These are phyloP conservation scores for Diaporthe vexans DNA, from an alignment of 2,329 filamentous ascomycete genomes.

Conservation along the genomic window DNA sequence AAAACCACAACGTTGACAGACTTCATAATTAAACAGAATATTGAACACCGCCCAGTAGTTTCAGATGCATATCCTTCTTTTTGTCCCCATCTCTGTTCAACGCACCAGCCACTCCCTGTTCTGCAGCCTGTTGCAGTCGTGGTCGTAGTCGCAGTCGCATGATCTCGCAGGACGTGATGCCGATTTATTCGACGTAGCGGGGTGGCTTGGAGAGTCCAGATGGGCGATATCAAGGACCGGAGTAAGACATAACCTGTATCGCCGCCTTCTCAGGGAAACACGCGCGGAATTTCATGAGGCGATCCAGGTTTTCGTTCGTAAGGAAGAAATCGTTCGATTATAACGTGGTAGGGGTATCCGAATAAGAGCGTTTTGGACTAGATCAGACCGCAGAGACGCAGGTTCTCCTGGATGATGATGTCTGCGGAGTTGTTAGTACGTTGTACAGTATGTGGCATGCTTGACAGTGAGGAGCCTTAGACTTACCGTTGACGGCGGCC, in stretches of 20 bases:
- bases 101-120: constrained; percentile 39
- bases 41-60: constrained; percentile 55
- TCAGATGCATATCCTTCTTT: constrained; percentile 43
- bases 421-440: constrained; percentile 72
- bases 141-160: constrained; percentile 31
- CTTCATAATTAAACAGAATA: constrained; percentile 65
- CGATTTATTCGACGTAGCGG: constrained; percentile 39
- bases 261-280: constrained; percentile 31
- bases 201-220: constrained; percentile 31
- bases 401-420: constrained; percentile 99
- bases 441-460: background rate
- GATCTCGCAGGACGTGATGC: constrained; percentile 39
- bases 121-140: constrained; percentile 24
- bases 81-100: constrained; percentile 39
- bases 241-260: constrained; percentile 34
- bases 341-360: constrained; percentile 43
- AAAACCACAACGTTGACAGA: constrained; percentile 42
- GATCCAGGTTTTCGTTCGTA: constrained; percentile 42
- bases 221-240: constrained; percentile 33
- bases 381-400: constrained; percentile 96
- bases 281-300: constrained; percentile 40
- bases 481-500: constrained; percentile 96
- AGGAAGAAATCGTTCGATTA: constrained; percentile 44
- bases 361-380: constrained; percentile 54
- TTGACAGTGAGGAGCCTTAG: background rate